Percentiles rank a stretch among this genome's conserved stretches.
These are phyloP conservation scores for Leccinum imitatum DNA, from an alignment of 768 basidiomycete species.

Conservation along the genomic window DNA sequence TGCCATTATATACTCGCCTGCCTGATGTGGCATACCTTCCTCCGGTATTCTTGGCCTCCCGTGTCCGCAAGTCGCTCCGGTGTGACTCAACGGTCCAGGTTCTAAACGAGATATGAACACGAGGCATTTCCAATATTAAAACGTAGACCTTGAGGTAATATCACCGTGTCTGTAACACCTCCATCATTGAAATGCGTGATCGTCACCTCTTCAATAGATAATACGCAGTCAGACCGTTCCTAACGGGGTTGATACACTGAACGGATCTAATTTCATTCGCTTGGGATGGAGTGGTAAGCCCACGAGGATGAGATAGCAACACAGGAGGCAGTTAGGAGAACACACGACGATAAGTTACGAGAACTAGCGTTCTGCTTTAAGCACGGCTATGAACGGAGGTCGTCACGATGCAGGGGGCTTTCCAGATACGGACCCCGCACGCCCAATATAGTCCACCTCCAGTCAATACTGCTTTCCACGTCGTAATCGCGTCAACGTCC, in stretches of 20 bases:
- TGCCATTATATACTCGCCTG: conserved; percentile 24
- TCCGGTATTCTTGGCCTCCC: conserved; percentile 18
- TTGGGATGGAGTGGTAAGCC: conserved; percentile 18
- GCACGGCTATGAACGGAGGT: conserved; percentile 69
- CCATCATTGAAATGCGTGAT: conserved; percentile 35
- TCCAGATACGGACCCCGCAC: conserved; percentile 58
- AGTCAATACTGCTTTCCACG: conserved; percentile 61
- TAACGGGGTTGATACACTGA: conserved; percentile 21
- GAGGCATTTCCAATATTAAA: conserved; percentile 30
- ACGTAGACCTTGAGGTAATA: conserved; percentile 33
- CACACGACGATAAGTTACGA: conserved; percentile 32
- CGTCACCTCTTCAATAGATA: conserved; percentile 25
- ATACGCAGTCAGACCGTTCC: conserved; percentile 29
- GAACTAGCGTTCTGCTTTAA: conserved; percentile 40
- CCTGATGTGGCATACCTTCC: conserved; percentile 16
- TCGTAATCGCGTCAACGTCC: conserved; percentile 65
- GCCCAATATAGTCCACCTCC: conserved; percentile 67
- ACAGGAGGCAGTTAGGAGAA: conserved; percentile 22
- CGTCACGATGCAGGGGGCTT: conserved; percentile 44
- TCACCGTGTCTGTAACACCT: conserved; percentile 24
- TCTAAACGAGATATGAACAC: conserved; percentile 25
- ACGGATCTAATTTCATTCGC: conserved; percentile 19
- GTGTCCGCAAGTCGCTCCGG: conserved; percentile 16
- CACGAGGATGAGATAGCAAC: conserved; percentile 35
- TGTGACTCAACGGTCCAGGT: conserved; percentile 18